Conservation (phyloP, 257 asterid genomes). For the Solanum sejunctum region DNA sequence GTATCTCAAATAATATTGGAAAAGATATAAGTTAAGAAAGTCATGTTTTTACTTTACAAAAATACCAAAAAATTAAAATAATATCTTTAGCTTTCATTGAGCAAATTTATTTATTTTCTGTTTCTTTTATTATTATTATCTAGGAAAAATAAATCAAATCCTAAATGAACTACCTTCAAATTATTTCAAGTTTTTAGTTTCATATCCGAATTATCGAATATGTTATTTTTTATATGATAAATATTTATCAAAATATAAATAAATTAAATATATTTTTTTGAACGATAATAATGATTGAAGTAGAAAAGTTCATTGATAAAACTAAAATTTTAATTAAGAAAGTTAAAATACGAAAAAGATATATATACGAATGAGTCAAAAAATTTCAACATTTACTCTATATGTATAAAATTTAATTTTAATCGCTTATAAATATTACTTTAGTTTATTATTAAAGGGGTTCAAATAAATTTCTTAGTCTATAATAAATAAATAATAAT, state of each 20-base stretch:
- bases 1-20: too few species aligned
- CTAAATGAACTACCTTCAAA: too few species aligned
- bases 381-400: background rate
- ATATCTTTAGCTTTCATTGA: background rate
- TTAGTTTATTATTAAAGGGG: background rate
- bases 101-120: background rate
- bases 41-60: background rate
- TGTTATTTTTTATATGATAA: too few species aligned
- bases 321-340: background rate
- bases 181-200: too few species aligned
- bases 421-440: background rate
- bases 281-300: background rate
- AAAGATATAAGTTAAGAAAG: background rate
- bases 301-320: background rate
- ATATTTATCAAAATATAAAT: background rate
- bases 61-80: background rate
- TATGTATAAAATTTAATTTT: background rate
- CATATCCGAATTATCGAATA: too few species aligned
- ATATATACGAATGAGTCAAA: background rate
- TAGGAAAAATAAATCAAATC: too few species aligned
- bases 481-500: background rate
- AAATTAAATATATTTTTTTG: background rate
- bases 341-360: background rate
- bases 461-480: too few species aligned
- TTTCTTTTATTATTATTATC: too few species aligned